A percentile compares a stretch with the other conserved stretches of the same genome.
These are phyloP conservation scores for Candida chilensis DNA, from an alignment of 805 yeast genomes.

Conservation along the genomic window DNA sequence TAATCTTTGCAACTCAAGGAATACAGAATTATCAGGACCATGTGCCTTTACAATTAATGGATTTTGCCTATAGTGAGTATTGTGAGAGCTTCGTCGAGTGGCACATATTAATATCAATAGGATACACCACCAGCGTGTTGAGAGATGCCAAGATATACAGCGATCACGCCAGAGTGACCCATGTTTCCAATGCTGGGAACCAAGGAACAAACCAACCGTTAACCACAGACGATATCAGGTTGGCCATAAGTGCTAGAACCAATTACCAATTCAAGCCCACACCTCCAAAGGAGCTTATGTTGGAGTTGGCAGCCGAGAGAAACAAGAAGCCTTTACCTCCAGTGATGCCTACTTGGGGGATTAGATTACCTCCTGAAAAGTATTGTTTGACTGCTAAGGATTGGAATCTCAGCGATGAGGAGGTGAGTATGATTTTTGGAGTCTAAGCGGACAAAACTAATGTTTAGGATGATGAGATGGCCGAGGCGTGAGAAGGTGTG, in stretches of 20 bases:
- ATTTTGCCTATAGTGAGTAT: slow-evolving; percentile 70
- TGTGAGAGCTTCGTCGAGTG: background rate
- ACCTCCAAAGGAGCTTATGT: slow-evolving; percentile 84
- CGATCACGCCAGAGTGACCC: slow-evolving; percentile 49
- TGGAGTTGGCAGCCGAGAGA: slow-evolving; percentile 88
- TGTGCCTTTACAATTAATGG: slow-evolving; percentile 93
- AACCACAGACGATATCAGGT: slow-evolving; percentile 81
- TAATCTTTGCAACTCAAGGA: slow-evolving; percentile 89
- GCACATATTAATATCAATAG: slow-evolving; percentile 9
- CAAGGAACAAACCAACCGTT: slow-evolving; percentile 37
- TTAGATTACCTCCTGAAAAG: slow-evolving; percentile 95
- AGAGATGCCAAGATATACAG: slow-evolving; percentile 85
- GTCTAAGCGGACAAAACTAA: no score
- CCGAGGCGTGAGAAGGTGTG: no score
- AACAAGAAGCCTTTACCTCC: slow-evolving; percentile 87
- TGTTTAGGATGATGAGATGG: slow-evolving; percentile 1
- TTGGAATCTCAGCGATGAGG: slow-evolving; percentile 53
- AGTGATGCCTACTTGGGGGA: slow-evolving; percentile 84
- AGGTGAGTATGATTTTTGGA: no score
- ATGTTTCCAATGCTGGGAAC: slow-evolving; percentile 25
- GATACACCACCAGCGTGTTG: slow-evolving; percentile 77
- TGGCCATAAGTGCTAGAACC: slow-evolving; percentile 92
- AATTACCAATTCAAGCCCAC: slow-evolving; percentile 91
- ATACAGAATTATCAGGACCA: slow-evolving; percentile 90
- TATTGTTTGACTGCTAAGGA: slow-evolving; percentile 83